phyloP scores from a whole-genome alignment of 176 grass and related monocot species.

The Carex cristatella region DNA sequence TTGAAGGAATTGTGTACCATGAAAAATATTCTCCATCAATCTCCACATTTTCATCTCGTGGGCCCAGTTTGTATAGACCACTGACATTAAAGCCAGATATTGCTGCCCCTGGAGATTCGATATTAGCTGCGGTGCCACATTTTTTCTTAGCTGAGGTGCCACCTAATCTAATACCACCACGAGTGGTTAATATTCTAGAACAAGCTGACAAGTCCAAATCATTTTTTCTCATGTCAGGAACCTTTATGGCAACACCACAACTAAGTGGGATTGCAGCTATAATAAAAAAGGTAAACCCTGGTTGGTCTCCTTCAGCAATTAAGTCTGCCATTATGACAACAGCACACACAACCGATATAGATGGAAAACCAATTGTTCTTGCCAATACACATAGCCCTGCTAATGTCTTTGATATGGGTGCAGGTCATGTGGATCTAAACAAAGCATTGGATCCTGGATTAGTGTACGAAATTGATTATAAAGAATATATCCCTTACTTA shows the following conservation, averaged over 20 bases:
- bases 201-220: background rate
- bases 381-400: background rate
- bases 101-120: background rate
- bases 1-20: background rate
- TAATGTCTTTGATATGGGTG: background rate
- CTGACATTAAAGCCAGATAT: background rate
- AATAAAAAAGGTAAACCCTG: background rate
- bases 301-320: background rate
- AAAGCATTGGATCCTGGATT: conserved; percentile 8
- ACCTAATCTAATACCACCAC: no score
- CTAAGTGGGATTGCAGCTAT: background rate
- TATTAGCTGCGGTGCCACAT: background rate
- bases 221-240: background rate
- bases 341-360: no score
- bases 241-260: background rate
- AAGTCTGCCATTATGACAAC: no score
- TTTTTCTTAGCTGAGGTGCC: no score
- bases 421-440: background rate
- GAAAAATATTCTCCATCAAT: background rate
- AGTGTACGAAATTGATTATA: background rate
- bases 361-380: no score
- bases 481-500: conserved; percentile 14
- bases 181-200: no score
- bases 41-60: background rate
- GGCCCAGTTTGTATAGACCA: background rate